These are phyloP conservation scores for Clavispora vitiphila DNA, from an alignment of 805 yeast species.

Conservation along the genomic window DNA sequence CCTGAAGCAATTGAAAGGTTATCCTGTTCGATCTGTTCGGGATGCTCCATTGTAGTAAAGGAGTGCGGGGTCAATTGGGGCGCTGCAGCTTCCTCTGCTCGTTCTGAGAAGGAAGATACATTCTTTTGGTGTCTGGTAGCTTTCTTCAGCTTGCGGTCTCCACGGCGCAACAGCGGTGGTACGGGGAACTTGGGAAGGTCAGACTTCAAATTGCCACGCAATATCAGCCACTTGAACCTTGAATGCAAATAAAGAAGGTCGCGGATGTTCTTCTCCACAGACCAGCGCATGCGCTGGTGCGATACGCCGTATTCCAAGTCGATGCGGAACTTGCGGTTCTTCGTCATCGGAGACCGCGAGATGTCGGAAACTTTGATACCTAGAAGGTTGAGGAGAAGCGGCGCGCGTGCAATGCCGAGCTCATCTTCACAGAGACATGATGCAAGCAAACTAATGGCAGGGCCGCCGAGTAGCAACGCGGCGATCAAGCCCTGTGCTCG, in stretches of 20 bases:
- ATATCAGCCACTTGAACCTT: conserved; percentile 45
- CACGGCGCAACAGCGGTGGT: conserved; percentile 28
- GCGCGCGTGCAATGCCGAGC: conserved; percentile 71
- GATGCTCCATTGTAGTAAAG: background rate
- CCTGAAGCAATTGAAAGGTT: conserved; percentile 16
- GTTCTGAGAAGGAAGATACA: conserved; percentile 1
- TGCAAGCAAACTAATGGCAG: conserved; percentile 71
- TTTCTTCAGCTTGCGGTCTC: background rate
- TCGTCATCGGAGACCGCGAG: conserved; percentile 34
- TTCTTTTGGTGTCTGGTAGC: conserved; percentile 1
- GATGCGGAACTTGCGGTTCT: conserved; percentile 50
- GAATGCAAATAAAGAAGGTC: conserved; percentile 73
- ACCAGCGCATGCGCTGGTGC: conserved; percentile 72
- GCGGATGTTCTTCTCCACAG: conserved; percentile 62
- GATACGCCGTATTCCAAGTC: conserved; percentile 91
- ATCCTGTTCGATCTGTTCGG: conserved; percentile 15
- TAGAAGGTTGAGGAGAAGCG: conserved; percentile 69
- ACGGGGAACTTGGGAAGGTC: conserved; percentile 44
- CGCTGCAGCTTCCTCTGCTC: background rate
- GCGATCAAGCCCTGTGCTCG: conserved; percentile 32
- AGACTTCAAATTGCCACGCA: conserved; percentile 19
- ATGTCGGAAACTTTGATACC: conserved; percentile 58
- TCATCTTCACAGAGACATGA: conserved; percentile 75
- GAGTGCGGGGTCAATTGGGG: background rate
- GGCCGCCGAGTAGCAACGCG: conserved; percentile 58